Conservation (phyloP, 257 asterid species). For the Solanum chiquidenum region DNA sequence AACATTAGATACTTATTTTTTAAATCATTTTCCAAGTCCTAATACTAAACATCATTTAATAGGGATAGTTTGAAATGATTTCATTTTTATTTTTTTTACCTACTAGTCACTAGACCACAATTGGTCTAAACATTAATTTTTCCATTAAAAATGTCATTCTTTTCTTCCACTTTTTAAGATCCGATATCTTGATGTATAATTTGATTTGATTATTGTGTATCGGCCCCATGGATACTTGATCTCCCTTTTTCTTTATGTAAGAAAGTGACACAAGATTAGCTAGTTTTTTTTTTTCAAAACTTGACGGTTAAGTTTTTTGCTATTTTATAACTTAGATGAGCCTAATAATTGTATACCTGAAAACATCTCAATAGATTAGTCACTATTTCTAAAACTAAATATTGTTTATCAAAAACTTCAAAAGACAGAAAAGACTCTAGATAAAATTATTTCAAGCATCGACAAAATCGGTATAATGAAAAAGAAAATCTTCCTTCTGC, state of each 20-base stretch:
- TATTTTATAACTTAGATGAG: neutral
- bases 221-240: neutral
- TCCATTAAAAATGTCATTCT: neutral
- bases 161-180: neutral
- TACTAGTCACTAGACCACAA: neutral
- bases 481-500: neutral
- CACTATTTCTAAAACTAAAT: too few species aligned
- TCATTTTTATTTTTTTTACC: neutral
- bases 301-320: neutral
- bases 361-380: neutral
- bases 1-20: too few species aligned
- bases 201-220: too few species aligned
- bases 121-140: neutral
- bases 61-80: neutral
- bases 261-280: neutral
- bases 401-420: neutral
- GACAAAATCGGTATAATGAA: neutral
- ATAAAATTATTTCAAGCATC: too few species aligned
- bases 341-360: neutral
- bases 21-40: too few species aligned
- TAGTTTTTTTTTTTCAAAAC: neutral
- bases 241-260: neutral
- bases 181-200: neutral
- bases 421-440: neutral
- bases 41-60: too few species aligned